Evolutionary conservation across 2,329 filamentous ascomycete species (phyloP).

Genomic region (Paracoccidioides brasiliensis): DNA sequence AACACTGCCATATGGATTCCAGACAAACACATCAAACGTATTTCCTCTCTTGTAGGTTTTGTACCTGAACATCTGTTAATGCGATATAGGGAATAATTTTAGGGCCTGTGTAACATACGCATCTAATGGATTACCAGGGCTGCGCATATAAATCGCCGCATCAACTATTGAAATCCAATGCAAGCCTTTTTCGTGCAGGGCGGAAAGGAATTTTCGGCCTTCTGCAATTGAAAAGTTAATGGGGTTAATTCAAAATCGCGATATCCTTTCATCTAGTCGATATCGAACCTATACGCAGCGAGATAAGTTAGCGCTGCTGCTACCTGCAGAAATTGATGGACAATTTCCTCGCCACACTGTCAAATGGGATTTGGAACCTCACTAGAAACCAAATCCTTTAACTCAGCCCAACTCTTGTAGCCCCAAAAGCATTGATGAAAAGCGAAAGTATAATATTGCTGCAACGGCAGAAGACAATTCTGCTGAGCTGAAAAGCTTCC

Average conservation of each 20-base stretch:
- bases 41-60: slow-evolving; percentile 39
- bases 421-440: slow-evolving; percentile 79
- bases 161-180: slow-evolving; percentile 51
- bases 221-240: slow-evolving; percentile 38
- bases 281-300: slow-evolving; percentile 27
- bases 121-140: slow-evolving; percentile 55
- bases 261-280: slow-evolving; percentile 48
- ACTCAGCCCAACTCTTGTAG: slow-evolving; percentile 57
- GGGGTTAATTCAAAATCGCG: slow-evolving; percentile 45
- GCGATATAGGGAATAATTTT: not conserved
- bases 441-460: slow-evolving; percentile 70
- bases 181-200: slow-evolving; percentile 41
- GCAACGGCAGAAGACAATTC: slow-evolving; percentile 59
- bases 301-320: not conserved
- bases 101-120: slow-evolving; percentile 34
- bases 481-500: slow-evolving; percentile 49
- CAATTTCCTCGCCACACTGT: slow-evolving; percentile 30
- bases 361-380: slow-evolving; percentile 44
- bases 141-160: slow-evolving; percentile 56
- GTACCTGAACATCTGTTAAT: slow-evolving; percentile 36
- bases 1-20: slow-evolving; percentile 40
- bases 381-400: slow-evolving; percentile 46
- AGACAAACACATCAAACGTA: slow-evolving; percentile 37
- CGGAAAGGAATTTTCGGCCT: slow-evolving; percentile 39
- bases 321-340: not conserved